Conservation (phyloP, 192 early-diverging fungal species). For the Gryganskiella cystojenkinii region DNA sequence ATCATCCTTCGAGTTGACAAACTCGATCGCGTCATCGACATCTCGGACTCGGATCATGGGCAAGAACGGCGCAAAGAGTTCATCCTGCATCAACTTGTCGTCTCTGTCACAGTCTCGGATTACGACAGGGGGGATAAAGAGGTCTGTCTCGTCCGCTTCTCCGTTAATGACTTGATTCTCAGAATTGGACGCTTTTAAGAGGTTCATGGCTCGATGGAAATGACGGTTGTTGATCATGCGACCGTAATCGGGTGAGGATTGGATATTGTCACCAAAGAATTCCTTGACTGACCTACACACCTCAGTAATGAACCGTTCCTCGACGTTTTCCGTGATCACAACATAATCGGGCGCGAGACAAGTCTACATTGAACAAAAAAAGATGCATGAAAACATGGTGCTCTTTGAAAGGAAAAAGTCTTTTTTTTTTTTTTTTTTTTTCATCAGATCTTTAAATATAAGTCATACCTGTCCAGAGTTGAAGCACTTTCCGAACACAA, state of each 20-base stretch:
- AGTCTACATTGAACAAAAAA: constrained; percentile 52
- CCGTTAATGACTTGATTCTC: constrained; percentile 70
- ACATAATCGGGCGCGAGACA: constrained; percentile 91
- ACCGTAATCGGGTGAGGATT: constrained; percentile 61
- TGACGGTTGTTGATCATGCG: constrained; percentile 77
- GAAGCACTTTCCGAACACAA: constrained; percentile 82
- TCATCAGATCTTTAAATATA: neutral
- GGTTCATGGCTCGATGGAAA: constrained; percentile 65
- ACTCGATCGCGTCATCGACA: constrained; percentile 69
- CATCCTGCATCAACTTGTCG: constrained; percentile 78
- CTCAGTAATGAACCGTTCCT: constrained; percentile 63
- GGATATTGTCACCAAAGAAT: constrained; percentile 58
- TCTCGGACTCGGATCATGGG: constrained; percentile 74
- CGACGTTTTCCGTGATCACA: constrained; percentile 66
- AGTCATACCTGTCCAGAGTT: constrained; percentile 89
- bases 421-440: neutral
- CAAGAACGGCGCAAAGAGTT: constrained; percentile 92
- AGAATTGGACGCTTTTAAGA: constrained; percentile 54
- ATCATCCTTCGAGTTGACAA: constrained; percentile 69
- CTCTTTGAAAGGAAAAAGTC: neutral
- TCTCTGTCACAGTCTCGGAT: constrained; percentile 73
- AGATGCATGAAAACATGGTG: neutral
- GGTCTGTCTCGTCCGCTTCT: constrained; percentile 60
- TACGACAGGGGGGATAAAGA: constrained; percentile 82
- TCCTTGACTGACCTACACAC: constrained; percentile 51